phyloP scores from a whole-genome alignment of 108 stramenopile species.

The Mayamaea pseudoterrestris region DNA sequence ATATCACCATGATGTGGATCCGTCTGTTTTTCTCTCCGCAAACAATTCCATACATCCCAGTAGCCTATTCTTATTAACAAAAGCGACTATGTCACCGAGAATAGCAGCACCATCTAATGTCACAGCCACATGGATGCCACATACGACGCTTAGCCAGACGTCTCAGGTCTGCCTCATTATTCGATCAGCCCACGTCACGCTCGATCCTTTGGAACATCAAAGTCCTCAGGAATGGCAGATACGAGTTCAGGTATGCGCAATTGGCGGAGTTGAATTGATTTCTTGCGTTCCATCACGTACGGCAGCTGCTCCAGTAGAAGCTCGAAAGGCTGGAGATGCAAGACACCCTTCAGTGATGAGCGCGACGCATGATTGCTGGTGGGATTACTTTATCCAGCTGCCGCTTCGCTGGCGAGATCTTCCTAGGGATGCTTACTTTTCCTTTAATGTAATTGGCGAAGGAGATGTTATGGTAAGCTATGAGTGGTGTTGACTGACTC shows the following conservation, averaged over 20 bases:
- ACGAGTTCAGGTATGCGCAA: conserved; percentile 11
- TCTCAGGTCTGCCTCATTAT: conserved; percentile 31
- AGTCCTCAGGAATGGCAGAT: conserved; percentile 11
- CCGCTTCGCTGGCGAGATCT: conserved; percentile 76
- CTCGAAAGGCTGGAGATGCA: background rate
- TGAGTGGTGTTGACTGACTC: too few relatives aligned
- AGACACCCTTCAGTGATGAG: conserved; percentile 10
- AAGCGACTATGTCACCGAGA: too few relatives aligned
- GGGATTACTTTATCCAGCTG: conserved; percentile 27
- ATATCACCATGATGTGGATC: too few relatives aligned
- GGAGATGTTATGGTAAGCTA: conserved; percentile 17
- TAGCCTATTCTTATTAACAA: too few relatives aligned
- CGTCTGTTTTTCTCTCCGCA: too few relatives aligned
- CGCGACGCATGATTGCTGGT: conserved; percentile 18
- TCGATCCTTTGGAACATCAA: conserved; percentile 1
- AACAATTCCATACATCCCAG: too few relatives aligned
- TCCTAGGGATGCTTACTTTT: conserved; percentile 54
- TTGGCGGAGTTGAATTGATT: conserved; percentile 19
- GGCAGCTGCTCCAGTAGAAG: background rate
- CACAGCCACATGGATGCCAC: conserved; percentile 48
- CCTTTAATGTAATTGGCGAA: conserved; percentile 32
- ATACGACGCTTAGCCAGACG: conserved; percentile 29
- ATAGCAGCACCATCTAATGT: conserved; percentile 6
- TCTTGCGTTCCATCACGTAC: conserved; percentile 5
- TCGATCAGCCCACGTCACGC: conserved; percentile 13